Evolutionary conservation across 2,329 filamentous ascomycete species (phyloP), one percentile per base, ranked within the genome.

Genomic region (Colletotrichum horii): DNA sequence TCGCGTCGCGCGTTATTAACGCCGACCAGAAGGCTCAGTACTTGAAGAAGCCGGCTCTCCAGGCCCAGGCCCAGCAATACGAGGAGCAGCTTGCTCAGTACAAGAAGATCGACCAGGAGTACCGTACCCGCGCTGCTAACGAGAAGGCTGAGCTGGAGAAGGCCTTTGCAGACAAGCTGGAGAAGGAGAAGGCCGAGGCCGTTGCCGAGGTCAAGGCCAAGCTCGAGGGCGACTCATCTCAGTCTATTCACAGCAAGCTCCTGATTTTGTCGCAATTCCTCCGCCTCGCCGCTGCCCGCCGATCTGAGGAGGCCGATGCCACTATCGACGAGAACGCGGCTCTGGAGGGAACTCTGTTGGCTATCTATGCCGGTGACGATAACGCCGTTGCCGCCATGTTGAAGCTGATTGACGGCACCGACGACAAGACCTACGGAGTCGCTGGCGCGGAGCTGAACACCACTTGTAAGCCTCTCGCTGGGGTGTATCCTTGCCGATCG

Each of bases 291-390:
- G 95, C 95, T 74, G 93, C 94, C 79, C 92, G 95, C 78, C 91
- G 94, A 79, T 89, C 91, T 24, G 93, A 95, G 81, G 94, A 94
- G 78, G 90, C 88, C 70, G 90, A 94, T 79, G 89, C 91, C 64
- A 85, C 88, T 55, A 84, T 89, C 7, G 94, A 96, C 73, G 94
- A 96, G 86, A 95, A 93, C 84, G 92, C 93, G 84, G 95, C 94
- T 43, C 92, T 97, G 75, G 95, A 97, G 85, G 94, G 94, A 68
- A 92, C 95, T 38, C 88, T 97, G 74, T 88, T 96, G 62, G 90
- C 93, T 76, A 93, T 97, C 36, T 97, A 97, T 84, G 91, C 92
- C 61, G 95, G 95, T 62, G 94, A 96, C 80, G 91, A 94, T 78
- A 89, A 87, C 79, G 95, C 94, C 66, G 94, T 97, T 28, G 87